Conservation (phyloP, 352 stramenopile species). For the Pythium monospermum region DNA sequence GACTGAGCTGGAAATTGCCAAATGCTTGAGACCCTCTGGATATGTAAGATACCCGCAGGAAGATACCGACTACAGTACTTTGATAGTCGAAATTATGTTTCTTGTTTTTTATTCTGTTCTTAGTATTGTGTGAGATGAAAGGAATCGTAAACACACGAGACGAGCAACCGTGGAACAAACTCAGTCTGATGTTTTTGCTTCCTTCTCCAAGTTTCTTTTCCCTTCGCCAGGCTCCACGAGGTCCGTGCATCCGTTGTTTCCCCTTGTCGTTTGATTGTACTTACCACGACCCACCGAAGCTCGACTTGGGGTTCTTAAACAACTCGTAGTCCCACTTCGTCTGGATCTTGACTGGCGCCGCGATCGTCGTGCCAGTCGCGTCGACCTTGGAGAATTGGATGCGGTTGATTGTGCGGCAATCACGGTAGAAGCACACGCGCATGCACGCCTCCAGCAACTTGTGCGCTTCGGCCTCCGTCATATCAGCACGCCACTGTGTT, state of each 20-base stretch:
- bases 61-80: too few relatives aligned
- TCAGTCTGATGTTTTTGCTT: too few relatives aligned
- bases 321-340: constrained; percentile 92
- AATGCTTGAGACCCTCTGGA: neutral
- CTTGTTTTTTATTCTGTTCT: neutral
- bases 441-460: constrained; percentile 97
- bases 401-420: constrained; percentile 97
- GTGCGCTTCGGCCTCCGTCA: constrained; percentile 92
- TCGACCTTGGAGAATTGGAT: constrained; percentile 97
- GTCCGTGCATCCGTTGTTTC: neutral
- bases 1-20: constrained; percentile 13
- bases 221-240: neutral
- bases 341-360: constrained; percentile 93
- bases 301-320: constrained; percentile 87
- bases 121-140: neutral
- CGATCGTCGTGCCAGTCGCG: constrained; percentile 82
- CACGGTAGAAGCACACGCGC: constrained; percentile 97
- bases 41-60: too few relatives aligned
- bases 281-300: constrained; percentile 89
- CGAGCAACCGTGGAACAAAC: too few relatives aligned
- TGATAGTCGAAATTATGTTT: too few relatives aligned
- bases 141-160: too few relatives aligned
- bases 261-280: too few relatives aligned
- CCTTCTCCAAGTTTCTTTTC: too few relatives aligned
- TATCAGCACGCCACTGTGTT: constrained; percentile 91